phyloP scores from a whole-genome alignment of 441 rosid genomes.

The Eruca vesicaria region DNA sequence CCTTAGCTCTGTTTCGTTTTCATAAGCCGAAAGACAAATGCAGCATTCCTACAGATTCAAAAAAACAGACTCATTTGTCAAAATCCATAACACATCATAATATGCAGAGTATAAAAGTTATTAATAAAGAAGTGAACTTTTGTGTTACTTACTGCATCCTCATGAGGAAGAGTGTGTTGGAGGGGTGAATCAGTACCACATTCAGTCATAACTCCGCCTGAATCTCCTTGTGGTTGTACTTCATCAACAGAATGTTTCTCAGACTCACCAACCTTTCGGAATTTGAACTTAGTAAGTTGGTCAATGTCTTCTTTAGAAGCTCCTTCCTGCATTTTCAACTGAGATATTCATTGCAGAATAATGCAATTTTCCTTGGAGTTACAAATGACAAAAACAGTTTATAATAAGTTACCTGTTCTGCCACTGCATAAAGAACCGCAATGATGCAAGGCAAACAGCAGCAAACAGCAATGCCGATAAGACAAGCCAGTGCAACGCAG shows the following conservation, averaged over 20 bases:
- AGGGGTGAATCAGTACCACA: slow-evolving; percentile 68
- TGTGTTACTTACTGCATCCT: slow-evolving; percentile 64
- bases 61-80: background rate
- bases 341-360: background rate
- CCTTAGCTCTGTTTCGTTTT: slow-evolving; percentile 81
- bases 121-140: background rate
- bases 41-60: slow-evolving; percentile 75
- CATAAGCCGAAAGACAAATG: slow-evolving; percentile 86
- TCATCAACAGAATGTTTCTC: slow-evolving; percentile 52
- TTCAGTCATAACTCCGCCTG: slow-evolving; percentile 76
- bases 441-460: slow-evolving; percentile 95
- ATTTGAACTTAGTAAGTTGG: slow-evolving; percentile 70
- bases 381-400: background rate
- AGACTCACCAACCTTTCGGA: slow-evolving; percentile 40
- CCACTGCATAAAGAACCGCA: slow-evolving; percentile 84
- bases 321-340: slow-evolving; percentile 66
- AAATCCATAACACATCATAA: background rate
- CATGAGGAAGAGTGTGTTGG: slow-evolving; percentile 59
- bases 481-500: slow-evolving; percentile 91
- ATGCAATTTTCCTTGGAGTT: background rate
- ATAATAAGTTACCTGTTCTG: slow-evolving; percentile 71
- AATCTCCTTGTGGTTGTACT: slow-evolving; percentile 42
- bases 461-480: slow-evolving; percentile 90
- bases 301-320: slow-evolving; percentile 92
- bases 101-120: background rate